Percentiles rank a stretch among this genome's conserved stretches.
Evolutionary conservation across 1,139 yeast genomes (phyloP).

Genomic region (Geotrichum histeridarum): DNA sequence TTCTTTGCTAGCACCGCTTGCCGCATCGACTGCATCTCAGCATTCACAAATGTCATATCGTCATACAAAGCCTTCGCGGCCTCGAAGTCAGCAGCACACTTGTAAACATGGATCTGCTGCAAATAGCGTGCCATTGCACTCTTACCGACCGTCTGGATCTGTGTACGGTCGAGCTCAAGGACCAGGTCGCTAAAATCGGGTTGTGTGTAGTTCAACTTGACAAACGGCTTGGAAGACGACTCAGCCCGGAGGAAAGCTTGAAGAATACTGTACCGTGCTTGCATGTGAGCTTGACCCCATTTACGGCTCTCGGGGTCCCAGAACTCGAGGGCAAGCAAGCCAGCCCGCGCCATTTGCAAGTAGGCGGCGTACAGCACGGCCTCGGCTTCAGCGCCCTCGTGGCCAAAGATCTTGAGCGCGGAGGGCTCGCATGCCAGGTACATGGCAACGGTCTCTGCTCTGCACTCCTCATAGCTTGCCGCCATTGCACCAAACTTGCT

Average conservation of each 20-base stretch:
- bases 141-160: slow-evolving; percentile 60
- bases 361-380: slow-evolving; percentile 63
- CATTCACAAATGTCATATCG: slow-evolving; percentile 62
- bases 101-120: slow-evolving; percentile 66
- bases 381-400: slow-evolving; percentile 46
- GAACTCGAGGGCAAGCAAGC: slow-evolving; percentile 70
- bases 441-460: slow-evolving; percentile 88
- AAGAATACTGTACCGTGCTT: slow-evolving; percentile 80
- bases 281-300: slow-evolving; percentile 96
- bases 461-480: slow-evolving; percentile 92
- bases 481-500: slow-evolving; percentile 74
- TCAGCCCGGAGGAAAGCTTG: slow-evolving; percentile 62
- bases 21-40: slow-evolving; percentile 54
- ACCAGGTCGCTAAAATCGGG: slow-evolving; percentile 52
- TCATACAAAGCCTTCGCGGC: slow-evolving; percentile 59
- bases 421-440: slow-evolving; percentile 64
- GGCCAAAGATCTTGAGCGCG: slow-evolving; percentile 69
- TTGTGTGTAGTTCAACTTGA: slow-evolving; percentile 47
- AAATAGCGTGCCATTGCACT: slow-evolving; percentile 68
- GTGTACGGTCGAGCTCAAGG: slow-evolving; percentile 36
- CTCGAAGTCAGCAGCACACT: slow-evolving; percentile 66
- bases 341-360: slow-evolving; percentile 82
- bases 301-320: slow-evolving; percentile 77
- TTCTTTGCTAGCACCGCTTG: slow-evolving; percentile 64
- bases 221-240: slow-evolving; percentile 39